Conservation (phyloP, 768 basidiomycete species). For the Cystofilobasidium capitatum region DNA sequence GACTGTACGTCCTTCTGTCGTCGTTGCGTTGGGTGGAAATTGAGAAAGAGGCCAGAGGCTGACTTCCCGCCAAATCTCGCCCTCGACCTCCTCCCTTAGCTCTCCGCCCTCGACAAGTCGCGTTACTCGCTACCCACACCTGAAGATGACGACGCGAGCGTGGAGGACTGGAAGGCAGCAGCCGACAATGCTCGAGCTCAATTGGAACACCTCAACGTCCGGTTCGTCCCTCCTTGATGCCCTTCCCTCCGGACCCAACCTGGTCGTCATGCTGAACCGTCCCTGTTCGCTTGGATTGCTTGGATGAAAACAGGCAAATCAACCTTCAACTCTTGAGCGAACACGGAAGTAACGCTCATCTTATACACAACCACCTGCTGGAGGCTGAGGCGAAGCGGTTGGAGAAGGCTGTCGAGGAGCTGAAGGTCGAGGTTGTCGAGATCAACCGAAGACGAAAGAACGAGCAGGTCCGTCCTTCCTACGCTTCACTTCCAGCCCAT, state of each 20-base stretch:
- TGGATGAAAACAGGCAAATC: constrained; percentile 50
- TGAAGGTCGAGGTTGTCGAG: constrained; percentile 68
- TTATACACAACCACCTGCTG: constrained; percentile 77
- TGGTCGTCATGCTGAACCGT: background rate
- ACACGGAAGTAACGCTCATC: constrained; percentile 84
- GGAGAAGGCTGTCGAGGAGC: constrained; percentile 62
- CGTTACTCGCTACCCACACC: constrained; percentile 70
- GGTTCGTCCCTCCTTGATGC: constrained; percentile 45
- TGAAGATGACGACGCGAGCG: constrained; percentile 47
- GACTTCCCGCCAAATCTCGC: background rate
- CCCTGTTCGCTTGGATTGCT: too few species aligned
- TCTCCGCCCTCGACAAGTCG: constrained; percentile 52
- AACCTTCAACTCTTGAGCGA: constrained; percentile 73
- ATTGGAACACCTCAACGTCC: constrained; percentile 70
- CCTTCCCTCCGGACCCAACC: constrained; percentile 17
- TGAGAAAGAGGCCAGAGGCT: background rate
- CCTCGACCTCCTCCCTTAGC: background rate
- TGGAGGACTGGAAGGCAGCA: constrained; percentile 66
- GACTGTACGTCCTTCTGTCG: constrained; percentile 10
- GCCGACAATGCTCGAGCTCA: constrained; percentile 69
- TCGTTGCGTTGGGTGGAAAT: background rate
- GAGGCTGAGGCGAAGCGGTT: constrained; percentile 64
- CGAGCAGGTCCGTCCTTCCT: constrained; percentile 51
- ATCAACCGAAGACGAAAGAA: constrained; percentile 85
- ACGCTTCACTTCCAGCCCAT: background rate